A percentile compares a stretch with the other conserved stretches of the same genome.
Conservation (phyloP, 108 stramenopile species). For the Conticribra weissflogii region DNA sequence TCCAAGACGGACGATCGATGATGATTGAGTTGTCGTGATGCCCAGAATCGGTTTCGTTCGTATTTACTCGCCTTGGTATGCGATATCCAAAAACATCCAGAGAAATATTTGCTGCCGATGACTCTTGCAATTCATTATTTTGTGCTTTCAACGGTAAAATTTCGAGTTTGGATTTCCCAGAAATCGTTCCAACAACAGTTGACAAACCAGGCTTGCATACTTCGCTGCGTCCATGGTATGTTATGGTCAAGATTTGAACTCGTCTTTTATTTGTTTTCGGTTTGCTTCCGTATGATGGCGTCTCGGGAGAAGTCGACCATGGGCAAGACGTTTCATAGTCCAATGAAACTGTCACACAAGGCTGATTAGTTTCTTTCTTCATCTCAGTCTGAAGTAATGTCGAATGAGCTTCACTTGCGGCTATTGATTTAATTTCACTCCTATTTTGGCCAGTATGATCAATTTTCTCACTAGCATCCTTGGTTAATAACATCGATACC, state of each 20-base stretch:
- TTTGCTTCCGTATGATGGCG: neutral
- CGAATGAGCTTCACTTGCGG: too few species aligned
- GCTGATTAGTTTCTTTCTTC: neutral
- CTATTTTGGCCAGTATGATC: too few species aligned
- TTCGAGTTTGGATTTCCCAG: conserved; percentile 35
- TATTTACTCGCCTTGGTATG: conserved; percentile 1
- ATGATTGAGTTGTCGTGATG: conserved; percentile 5
- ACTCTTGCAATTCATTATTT: neutral
- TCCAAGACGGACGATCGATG: conserved; percentile 43
- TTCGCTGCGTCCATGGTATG: neutral
- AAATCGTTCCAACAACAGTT: conserved; percentile 24
- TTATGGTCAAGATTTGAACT: conserved; percentile 32
- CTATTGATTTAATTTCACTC: too few species aligned
- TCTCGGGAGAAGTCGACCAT: neutral
- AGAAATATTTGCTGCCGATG: conserved; percentile 13
- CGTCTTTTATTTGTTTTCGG: neutral
- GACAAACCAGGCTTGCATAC: neutral
- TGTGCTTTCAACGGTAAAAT: conserved; percentile 4
- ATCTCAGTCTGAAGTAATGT: neutral
- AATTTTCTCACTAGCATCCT: too few species aligned
- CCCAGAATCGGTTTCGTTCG: neutral
- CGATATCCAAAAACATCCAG: conserved; percentile 42
- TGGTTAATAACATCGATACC: too few species aligned
- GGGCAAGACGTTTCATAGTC: neutral
- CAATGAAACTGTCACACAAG: neutral